These are phyloP conservation scores for Collybia sp. DNA, from an alignment of 768 basidiomycete species.

Conservation along the genomic window DNA sequence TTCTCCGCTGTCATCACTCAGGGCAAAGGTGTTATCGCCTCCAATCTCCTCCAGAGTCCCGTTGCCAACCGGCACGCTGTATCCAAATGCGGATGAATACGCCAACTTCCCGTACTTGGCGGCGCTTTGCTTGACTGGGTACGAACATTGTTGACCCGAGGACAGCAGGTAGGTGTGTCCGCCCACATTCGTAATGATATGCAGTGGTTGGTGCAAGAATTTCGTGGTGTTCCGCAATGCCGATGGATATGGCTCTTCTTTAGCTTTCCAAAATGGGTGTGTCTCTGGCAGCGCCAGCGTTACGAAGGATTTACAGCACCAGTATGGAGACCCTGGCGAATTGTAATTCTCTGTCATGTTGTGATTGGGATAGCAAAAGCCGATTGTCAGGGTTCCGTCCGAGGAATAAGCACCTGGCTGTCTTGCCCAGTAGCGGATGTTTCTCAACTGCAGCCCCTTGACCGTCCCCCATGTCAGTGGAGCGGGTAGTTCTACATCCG, in stretches of 20 bases:
- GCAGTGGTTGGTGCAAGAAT: constrained; percentile 56
- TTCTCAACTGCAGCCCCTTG: constrained; percentile 69
- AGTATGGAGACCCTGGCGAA: constrained; percentile 73
- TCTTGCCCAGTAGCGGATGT: constrained; percentile 67
- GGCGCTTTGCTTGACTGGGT: constrained; percentile 72
- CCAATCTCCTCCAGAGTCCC: constrained; percentile 68
- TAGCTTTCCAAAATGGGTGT: constrained; percentile 69
- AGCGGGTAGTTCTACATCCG: constrained; percentile 61
- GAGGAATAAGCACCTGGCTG: constrained; percentile 57
- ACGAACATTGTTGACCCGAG: constrained; percentile 76
- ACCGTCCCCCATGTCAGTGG: constrained; percentile 73
- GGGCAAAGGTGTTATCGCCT: constrained; percentile 65
- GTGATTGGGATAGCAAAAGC: constrained; percentile 66
- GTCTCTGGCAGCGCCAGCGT: constrained; percentile 56
- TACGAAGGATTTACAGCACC: constrained; percentile 78
- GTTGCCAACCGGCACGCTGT: constrained; percentile 65
- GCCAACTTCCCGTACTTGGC: constrained; percentile 79
- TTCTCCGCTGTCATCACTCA: constrained; percentile 68
- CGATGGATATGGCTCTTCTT: constrained; percentile 62
- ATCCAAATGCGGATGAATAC: constrained; percentile 76
- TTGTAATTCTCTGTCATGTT: constrained; percentile 81
- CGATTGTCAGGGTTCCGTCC: constrained; percentile 70
- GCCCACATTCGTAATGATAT: constrained; percentile 59
- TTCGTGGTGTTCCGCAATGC: constrained; percentile 41
- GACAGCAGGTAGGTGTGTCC: constrained; percentile 70